Evolutionary conservation across 306 rosid species (phyloP), one percentile per base, ranked within the genome.

Genomic region (Delonix regia): DNA sequence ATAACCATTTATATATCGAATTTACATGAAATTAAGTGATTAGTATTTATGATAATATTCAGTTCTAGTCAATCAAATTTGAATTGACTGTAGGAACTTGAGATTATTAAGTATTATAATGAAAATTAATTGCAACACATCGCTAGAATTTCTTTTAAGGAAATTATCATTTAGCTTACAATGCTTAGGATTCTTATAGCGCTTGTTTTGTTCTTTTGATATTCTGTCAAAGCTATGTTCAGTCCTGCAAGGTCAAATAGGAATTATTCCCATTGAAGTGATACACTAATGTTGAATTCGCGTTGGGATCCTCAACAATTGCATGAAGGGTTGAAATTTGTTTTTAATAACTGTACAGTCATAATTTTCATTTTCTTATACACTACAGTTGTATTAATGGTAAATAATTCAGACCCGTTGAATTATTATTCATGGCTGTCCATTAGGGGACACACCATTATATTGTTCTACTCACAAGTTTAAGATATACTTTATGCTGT

Each of bases 401-500:
- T n/a, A n/a, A n/a, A n/a, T n/a, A n/a, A n/a, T n/a, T n/a, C n/a
- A n/a, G n/a, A n/a, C n/a, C n/a, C n/a, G n/a, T n/a, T n/a, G n/a
- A n/a, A n/a, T n/a, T n/a, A n/a, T n/a, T 25, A 18, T 24, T 24
- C 24, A 56, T 72, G 56, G 64, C 34, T 34, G 53, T 9, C 33
- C 74, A n/a, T 57, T 77, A 55, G 65, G 73, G 39, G 13, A 16
- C 56, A 38, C 10, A 33, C 51, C 28, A 21, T 5, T 61, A 61
- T 28, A 28, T 60, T 60, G 38, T 67, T 49, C n/a, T 5, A 53
- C 42, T 27, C 52, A 33, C 57, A 69, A 38, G 22, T 22, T 74
- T 77, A 56, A 74, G 45, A 74, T 69, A 60, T 47, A 3, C 34
- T 59, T 55, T 44, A 57, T 79, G 60, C 44, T 64, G 7, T 41